Evolutionary conservation across 441 rosid genomes (phyloP).

Genomic region (Populus hybrid): DNA sequence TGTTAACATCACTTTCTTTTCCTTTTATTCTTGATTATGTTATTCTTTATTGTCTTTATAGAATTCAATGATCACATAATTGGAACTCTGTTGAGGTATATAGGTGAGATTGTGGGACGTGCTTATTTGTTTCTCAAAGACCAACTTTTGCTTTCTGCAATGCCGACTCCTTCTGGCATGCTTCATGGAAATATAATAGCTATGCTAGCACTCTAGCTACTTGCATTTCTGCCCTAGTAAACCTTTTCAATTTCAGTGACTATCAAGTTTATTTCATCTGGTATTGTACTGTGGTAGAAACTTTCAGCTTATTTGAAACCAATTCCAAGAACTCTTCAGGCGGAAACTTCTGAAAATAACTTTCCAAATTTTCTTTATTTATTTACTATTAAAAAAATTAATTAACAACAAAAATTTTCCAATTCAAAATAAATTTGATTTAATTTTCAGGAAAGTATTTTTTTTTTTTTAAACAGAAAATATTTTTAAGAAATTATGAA

Average conservation of each 20-base stretch:
- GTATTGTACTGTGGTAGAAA: too few relatives aligned
- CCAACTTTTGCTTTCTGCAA: slow-evolving; percentile 61
- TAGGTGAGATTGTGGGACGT: slow-evolving; percentile 74
- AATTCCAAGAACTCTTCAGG: too few relatives aligned
- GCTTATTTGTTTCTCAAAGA: slow-evolving; percentile 76
- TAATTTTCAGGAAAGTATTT: too few relatives aligned
- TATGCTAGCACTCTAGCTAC: slow-evolving; percentile 23
- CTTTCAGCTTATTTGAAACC: too few relatives aligned
- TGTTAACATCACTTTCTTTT: neutral
- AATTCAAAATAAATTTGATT: too few relatives aligned
- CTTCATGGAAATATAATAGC: slow-evolving; percentile 84
- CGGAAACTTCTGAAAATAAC: too few relatives aligned
- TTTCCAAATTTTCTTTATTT: too few relatives aligned
- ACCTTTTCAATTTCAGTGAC: neutral
- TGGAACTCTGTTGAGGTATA: slow-evolving; percentile 2
- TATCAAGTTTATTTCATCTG: neutral
- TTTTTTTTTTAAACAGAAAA: too few relatives aligned
- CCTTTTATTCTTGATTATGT: neutral
- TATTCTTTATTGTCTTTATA: neutral
- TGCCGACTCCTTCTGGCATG: slow-evolving; percentile 61
- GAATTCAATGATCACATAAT: neutral
- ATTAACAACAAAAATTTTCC: accelerated
- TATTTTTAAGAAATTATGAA: too few relatives aligned
- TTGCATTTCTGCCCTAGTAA: slow-evolving; percentile 7
- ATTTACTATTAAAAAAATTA: too few relatives aligned